A percentile compares a stretch with the other conserved stretches of the same genome.
Evolutionary conservation across 192 early-diverging fungal genomes (phyloP).

Genomic region (Geranomyces michiganensis): DNA sequence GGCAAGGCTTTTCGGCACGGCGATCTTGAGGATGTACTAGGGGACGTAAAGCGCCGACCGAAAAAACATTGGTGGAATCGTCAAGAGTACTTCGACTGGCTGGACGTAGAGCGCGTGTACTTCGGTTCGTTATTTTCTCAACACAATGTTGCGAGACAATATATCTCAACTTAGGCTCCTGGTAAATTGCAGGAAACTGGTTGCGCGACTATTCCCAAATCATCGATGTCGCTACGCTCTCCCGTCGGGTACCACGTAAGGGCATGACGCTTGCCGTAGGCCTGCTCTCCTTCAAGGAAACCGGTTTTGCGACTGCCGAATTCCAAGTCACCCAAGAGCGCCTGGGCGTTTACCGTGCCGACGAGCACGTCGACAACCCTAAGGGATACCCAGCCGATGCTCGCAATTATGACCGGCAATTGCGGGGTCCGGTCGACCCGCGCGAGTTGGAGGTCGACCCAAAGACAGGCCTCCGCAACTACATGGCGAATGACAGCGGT

Average conservation of each 20-base stretch:
- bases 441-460: conserved; percentile 13
- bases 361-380: conserved; percentile 24
- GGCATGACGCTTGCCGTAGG: neutral
- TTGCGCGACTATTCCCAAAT: conserved; percentile 19
- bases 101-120: conserved; percentile 29
- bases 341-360: conserved; percentile 14
- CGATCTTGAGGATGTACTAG: neutral
- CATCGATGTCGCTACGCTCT: conserved; percentile 18
- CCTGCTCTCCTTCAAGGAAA: neutral
- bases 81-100: conserved; percentile 20
- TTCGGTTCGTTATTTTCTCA: conserved; percentile 23
- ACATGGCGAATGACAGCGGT: conserved; percentile 21
- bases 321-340: conserved; percentile 22
- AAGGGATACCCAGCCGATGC: conserved; percentile 23
- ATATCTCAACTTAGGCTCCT: neutral
- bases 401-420: conserved; percentile 8
- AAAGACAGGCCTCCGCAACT: conserved; percentile 11
- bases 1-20: conserved; percentile 7
- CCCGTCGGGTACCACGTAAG: neutral
- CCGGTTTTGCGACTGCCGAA: conserved; percentile 5
- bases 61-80: conserved; percentile 15
- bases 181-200: conserved; percentile 18
- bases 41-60: conserved; percentile 5
- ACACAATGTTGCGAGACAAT: neutral
- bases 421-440: conserved; percentile 12